These are phyloP conservation scores for Colletotrichum theobromicola DNA, from an alignment of 2,329 filamentous ascomycete species.

Conservation along the genomic window DNA sequence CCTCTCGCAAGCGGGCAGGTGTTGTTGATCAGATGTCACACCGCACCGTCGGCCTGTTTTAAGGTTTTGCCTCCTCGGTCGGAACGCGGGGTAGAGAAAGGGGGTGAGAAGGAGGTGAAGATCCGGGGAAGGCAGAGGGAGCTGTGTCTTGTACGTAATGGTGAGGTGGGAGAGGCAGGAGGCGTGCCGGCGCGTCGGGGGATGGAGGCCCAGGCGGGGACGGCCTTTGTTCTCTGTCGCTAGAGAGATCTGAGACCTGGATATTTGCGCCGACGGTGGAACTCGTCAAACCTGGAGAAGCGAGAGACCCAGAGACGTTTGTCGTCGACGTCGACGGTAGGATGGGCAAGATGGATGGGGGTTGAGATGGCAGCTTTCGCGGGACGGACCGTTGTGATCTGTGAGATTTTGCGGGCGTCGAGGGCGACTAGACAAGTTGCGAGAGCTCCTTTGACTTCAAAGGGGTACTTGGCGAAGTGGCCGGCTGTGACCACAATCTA, in stretches of 20 bases:
- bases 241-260: neutral
- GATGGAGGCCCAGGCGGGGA: neutral
- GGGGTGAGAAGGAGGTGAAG: neutral
- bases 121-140: neutral
- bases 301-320: neutral
- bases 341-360: neutral
- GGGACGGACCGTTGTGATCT: neutral
- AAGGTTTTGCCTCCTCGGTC: neutral
- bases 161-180: neutral
- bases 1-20: neutral
- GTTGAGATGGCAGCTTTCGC: neutral
- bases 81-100: neutral
- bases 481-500: neutral
- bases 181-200: neutral
- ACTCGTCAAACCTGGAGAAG: neutral
- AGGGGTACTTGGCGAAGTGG: neutral
- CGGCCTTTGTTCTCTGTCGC: neutral
- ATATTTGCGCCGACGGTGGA: neutral
- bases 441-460: neutral
- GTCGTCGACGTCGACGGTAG: neutral
- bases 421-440: neutral
- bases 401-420: neutral
- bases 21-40: constrained; percentile 9
- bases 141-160: constrained; percentile 3
- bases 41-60: neutral